phyloP scores from a whole-genome alignment of 192 early-diverging fungal genomes.

The Spizellomyces punctatus region DNA sequence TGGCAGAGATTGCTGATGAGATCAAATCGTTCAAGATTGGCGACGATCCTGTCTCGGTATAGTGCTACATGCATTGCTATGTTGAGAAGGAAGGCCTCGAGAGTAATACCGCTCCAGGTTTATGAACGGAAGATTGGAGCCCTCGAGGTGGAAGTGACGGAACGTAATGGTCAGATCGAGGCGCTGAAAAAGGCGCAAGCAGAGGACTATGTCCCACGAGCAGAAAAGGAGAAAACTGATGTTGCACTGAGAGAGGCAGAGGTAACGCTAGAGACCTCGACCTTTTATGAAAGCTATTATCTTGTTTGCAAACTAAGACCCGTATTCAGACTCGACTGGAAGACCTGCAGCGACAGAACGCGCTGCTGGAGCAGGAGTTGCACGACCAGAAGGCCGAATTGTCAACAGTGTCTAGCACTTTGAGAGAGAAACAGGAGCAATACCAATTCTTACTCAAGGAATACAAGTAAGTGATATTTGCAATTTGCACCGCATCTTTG shows the following conservation, averaged over 20 bases:
- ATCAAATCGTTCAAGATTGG: conserved; percentile 28
- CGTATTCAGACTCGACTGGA: conserved; percentile 22
- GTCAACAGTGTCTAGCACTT: conserved; percentile 27
- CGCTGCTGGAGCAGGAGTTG: conserved; percentile 36
- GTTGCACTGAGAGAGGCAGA: conserved; percentile 27
- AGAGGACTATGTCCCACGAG: conserved; percentile 43
- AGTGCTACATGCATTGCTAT: neutral
- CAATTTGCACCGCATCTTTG: neutral
- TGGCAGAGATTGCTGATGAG: conserved; percentile 29
- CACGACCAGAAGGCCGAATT: conserved; percentile 29
- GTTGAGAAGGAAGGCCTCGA: too few relatives aligned
- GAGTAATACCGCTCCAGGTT: neutral
- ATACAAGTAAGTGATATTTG: conserved; percentile 45
- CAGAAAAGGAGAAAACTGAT: conserved; percentile 34
- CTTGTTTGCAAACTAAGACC: neutral
- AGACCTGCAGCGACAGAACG: conserved; percentile 27
- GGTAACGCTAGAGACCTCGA: conserved; percentile 13
- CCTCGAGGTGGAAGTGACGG: conserved; percentile 24
- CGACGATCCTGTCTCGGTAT: conserved; percentile 47
- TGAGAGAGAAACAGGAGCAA: conserved; percentile 53
- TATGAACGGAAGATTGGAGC: conserved; percentile 39
- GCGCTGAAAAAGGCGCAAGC: conserved; percentile 27
- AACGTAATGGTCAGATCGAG: conserved; percentile 5
- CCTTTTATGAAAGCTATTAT: neutral
- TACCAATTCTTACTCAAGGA: conserved; percentile 54